Conservation (phyloP, 805 yeast species). For the Nakazawaea populi region DNA sequence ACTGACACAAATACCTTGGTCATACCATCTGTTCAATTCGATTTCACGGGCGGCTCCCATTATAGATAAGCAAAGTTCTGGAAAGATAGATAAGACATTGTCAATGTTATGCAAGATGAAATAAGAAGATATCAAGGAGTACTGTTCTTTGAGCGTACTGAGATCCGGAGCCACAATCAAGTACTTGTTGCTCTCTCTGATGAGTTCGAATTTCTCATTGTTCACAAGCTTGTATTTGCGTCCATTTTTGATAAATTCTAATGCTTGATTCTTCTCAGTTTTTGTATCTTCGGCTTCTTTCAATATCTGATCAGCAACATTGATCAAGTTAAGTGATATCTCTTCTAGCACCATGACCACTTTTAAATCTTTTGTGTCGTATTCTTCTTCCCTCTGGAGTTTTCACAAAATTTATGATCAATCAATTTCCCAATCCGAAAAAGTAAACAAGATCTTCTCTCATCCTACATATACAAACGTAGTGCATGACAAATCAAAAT, state of each 20-base stretch:
- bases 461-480: too few species aligned
- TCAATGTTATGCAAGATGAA: constrained; percentile 29
- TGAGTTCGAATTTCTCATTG: constrained; percentile 40
- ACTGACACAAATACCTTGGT: constrained; percentile 36
- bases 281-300: constrained; percentile 19
- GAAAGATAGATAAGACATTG: constrained; percentile 26
- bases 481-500: too few species aligned
- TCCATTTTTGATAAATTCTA: constrained; percentile 37
- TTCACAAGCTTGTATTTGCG: constrained; percentile 39
- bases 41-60: constrained; percentile 45
- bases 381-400: neutral
- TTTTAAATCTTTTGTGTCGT: too few species aligned
- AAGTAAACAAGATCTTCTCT: too few species aligned
- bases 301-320: constrained; percentile 21
- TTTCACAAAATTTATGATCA: neutral
- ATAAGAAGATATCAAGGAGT: constrained; percentile 37
- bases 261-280: constrained; percentile 14
- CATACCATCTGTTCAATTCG: constrained; percentile 45
- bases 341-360: constrained; percentile 17
- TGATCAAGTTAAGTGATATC: constrained; percentile 21
- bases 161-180: constrained; percentile 31
- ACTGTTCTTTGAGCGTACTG: constrained; percentile 19
- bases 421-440: too few species aligned
- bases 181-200: constrained; percentile 43
- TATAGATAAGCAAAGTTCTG: constrained; percentile 38